A percentile compares a stretch with the other conserved stretches of the same genome.
Conservation (phyloP, 2,329 filamentous ascomycete species). For the Metarhizium brunneum region DNA sequence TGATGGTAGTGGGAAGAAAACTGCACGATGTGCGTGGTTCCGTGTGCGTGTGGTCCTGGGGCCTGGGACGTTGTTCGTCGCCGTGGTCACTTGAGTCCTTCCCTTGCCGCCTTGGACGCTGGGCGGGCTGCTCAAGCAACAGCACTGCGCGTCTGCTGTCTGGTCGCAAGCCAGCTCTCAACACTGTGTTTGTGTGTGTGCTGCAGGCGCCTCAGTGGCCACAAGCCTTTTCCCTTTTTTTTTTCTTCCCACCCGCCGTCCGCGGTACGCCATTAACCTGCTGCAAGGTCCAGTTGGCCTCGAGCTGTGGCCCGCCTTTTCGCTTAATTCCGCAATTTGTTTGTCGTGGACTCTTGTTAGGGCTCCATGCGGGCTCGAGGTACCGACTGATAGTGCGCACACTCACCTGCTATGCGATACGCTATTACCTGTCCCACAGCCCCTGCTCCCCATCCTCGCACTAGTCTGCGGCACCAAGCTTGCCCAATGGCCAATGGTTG, state of each 20-base stretch:
- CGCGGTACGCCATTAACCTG: too few species aligned
- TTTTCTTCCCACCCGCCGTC: too few species aligned
- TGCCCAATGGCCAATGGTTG: background rate
- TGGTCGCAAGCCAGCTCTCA: too few species aligned
- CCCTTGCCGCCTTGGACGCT: too few species aligned
- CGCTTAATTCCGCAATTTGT: constrained; percentile 15
- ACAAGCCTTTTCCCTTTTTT: background rate
- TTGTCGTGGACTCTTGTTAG: constrained; percentile 16
- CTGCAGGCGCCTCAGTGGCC: background rate
- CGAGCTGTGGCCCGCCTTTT: constrained; percentile 6
- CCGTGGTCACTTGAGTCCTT: too few species aligned
- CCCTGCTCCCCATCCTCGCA: background rate
- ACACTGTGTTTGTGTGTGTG: too few species aligned
- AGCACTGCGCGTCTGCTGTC: too few species aligned
- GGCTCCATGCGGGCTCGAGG: constrained; percentile 10
- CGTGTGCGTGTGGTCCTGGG: background rate
- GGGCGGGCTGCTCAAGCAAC: too few species aligned
- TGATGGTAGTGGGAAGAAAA: constrained; percentile 13
- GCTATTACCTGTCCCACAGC: constrained; percentile 4
- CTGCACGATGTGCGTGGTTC: constrained; percentile 8
- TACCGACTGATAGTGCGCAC: background rate
- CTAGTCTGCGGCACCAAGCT: background rate
- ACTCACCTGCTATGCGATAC: background rate
- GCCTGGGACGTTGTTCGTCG: background rate
- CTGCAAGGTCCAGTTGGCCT: background rate